phyloP scores from a whole-genome alignment of 768 basidiomycete species.

The Piloderma croceum region DNA sequence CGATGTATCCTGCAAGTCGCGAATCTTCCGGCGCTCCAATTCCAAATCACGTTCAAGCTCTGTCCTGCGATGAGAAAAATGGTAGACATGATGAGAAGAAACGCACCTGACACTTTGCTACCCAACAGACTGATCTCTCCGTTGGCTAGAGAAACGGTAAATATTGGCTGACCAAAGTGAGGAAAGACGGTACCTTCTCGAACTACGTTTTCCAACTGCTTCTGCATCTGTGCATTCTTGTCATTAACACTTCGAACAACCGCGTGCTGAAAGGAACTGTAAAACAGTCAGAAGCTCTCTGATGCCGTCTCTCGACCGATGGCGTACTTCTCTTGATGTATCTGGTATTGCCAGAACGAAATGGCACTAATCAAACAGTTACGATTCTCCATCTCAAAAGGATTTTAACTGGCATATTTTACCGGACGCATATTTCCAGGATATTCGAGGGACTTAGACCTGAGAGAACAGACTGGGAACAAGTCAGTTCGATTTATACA shows the following conservation, averaged over 20 bases:
- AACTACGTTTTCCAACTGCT: constrained; percentile 80
- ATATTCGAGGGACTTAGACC: constrained; percentile 71
- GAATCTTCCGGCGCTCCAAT: constrained; percentile 65
- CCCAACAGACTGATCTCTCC: constrained; percentile 67
- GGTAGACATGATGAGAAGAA: not conserved
- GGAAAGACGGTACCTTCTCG: constrained; percentile 63
- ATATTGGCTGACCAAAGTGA: not conserved
- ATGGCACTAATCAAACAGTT: constrained; percentile 48
- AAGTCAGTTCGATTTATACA: constrained; percentile 5
- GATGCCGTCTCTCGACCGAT: constrained; percentile 3
- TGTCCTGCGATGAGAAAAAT: constrained; percentile 20
- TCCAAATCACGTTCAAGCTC: constrained; percentile 80
- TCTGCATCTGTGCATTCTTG: constrained; percentile 76
- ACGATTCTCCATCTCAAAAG: not conserved
- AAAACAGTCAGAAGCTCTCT: constrained; percentile 9
- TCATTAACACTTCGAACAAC: constrained; percentile 77
- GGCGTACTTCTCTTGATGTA: constrained; percentile 74
- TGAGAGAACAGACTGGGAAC: constrained; percentile 70
- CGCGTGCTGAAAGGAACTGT: constrained; percentile 78
- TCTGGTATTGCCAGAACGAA: constrained; percentile 89
- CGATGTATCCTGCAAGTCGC: constrained; percentile 67
- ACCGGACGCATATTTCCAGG: constrained; percentile 80
- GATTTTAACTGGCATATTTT: constrained; percentile 58
- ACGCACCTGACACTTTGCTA: constrained; percentile 60
- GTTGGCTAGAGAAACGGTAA: constrained; percentile 48